Evolutionary conservation across 345 rosid genomes (phyloP), one percentile per base, ranked within the genome.

Genomic region (Eucalyptus sp.): DNA sequence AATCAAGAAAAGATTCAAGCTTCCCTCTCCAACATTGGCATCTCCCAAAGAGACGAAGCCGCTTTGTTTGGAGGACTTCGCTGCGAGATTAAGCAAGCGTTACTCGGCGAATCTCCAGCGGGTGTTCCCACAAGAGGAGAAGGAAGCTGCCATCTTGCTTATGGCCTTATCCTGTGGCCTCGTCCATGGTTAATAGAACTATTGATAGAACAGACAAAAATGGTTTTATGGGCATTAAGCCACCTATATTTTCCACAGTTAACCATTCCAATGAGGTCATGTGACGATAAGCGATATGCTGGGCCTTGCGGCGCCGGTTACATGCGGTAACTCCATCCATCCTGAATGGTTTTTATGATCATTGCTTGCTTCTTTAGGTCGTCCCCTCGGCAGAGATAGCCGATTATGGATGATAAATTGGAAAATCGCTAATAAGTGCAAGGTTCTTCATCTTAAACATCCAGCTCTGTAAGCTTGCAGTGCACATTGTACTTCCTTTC

Each of bases 131-230:
- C 99, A 96, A 91, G 99, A 96, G 56, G 99, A 97, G 93, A 96
- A 95, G 91, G 99, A 97, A 92, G 99, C 97, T 27, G 99, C 99
- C 22, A 93, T 97, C 91, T 94, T 97, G 80, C 96, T 97, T 52
- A 97, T 97, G 99, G 98, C 99, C 89, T 89, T 97, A 71, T 97
- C 99, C 24, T 94, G 95, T 87, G 99, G 99, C 60, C 92, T 97
- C 68, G 98, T 96, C 87, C 96, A 91, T 50, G 46, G 87, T 60
- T 52, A 18, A 33, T 37, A 12, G 25, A 86, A 15, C 48, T 41
- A 76, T 8, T 20, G 84, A 41, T 41, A 76, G 48, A 76, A 41
- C 84, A 41, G 48, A 41, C 25, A 76, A 41, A 41, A 41, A 41
- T 41, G 27, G 48, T 41, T 37, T 41, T 6, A 41, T 22, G 48